Evolutionary conservation across 345 rosid genomes (phyloP).

Genomic region (Populus ilicifolia): DNA sequence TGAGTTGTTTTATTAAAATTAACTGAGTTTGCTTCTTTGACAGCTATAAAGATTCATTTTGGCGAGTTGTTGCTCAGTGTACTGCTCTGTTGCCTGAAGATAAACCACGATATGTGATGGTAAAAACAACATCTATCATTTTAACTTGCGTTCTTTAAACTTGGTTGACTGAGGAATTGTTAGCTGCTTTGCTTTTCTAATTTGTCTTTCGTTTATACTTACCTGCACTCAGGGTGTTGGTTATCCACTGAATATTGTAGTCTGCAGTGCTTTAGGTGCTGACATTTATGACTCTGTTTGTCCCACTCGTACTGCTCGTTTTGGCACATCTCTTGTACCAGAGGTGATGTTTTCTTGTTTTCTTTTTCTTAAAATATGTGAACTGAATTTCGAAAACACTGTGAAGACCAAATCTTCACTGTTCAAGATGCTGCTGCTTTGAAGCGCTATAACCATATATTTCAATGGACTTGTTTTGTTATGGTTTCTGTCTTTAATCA

Average conservation of each 20-base stretch:
- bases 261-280: constrained; percentile 84
- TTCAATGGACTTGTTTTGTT: background rate
- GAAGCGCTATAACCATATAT: too few species aligned
- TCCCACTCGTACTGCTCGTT: constrained; percentile 84
- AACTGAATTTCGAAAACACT: background rate
- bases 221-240: constrained; percentile 57
- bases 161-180: background rate
- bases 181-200: constrained; percentile 1
- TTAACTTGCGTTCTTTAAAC: background rate
- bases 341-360: constrained; percentile 45
- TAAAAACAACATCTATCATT: constrained; percentile 18
- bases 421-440: background rate
- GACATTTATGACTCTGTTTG: constrained; percentile 83
- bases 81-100: constrained; percentile 71
- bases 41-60: constrained; percentile 85
- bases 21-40: constrained; percentile 32
- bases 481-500: background rate
- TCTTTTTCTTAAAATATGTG: constrained; percentile 2
- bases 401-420: background rate
- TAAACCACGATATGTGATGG: constrained; percentile 86
- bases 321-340: constrained; percentile 75
- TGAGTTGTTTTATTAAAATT: constrained; percentile 8
- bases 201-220: background rate
- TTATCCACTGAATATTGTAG: constrained; percentile 74
- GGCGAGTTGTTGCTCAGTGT: constrained; percentile 87